A percentile compares a stretch with the other conserved stretches of the same genome.
Conservation (phyloP, 2,329 filamentous ascomycete species). For the Penicillium nordicum region DNA sequence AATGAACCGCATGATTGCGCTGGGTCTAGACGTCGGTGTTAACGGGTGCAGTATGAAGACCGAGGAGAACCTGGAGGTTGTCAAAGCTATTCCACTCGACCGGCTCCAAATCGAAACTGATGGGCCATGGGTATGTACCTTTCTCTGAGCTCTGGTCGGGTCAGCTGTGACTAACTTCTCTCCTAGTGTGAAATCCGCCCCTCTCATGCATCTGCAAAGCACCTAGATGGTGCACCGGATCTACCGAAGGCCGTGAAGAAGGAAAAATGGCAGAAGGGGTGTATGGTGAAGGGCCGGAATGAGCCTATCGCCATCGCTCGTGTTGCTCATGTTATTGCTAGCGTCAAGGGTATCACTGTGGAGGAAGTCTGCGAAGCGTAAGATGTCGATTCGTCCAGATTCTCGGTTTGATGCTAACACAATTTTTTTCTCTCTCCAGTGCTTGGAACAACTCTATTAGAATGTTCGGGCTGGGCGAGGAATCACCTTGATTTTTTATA, state of each 20-base stretch:
- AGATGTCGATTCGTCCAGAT: constrained; percentile 30
- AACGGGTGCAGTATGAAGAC: constrained; percentile 98
- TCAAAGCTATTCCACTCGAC: constrained; percentile 72
- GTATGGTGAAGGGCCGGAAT: constrained; percentile 92
- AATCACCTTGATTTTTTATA: constrained; percentile 1
- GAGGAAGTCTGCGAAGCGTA: constrained; percentile 80
- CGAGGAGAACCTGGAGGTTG: constrained; percentile 81
- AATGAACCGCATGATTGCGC: constrained; percentile 72
- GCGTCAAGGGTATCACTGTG: constrained; percentile 73
- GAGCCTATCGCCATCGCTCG: constrained; percentile 84
- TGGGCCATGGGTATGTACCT: constrained; percentile 67
- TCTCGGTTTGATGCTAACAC: constrained; percentile 20
- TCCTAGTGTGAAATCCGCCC: constrained; percentile 80
- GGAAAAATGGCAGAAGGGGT: constrained; percentile 84
- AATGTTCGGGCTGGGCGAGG: constrained; percentile 70
- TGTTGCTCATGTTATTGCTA: constrained; percentile 84
- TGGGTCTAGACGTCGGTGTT: constrained; percentile 87
- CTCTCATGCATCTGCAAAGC: constrained; percentile 78
- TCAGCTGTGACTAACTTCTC: constrained; percentile 1
- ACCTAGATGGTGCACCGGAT: constrained; percentile 64
- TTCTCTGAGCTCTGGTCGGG: background rate
- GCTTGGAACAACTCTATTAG: constrained; percentile 77
- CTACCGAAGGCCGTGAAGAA: constrained; percentile 87
- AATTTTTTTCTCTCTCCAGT: constrained; percentile 27
- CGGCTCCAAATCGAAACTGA: constrained; percentile 93